Conservation (phyloP, 1,284 basidiomycete species). For the Leccinum insolens region DNA sequence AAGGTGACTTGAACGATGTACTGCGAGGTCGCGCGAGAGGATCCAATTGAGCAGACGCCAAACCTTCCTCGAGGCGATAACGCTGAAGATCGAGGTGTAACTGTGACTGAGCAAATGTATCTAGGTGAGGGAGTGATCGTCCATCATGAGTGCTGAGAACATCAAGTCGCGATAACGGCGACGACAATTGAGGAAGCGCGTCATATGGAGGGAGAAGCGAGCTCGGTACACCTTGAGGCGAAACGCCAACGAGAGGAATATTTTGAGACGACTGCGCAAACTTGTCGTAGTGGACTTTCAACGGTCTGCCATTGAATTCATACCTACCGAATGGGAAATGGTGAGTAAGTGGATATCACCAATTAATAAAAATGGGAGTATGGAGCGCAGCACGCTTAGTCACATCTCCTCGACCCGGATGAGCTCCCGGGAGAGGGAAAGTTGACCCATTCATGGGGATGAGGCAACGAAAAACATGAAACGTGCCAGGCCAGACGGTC, state of each 20-base stretch:
- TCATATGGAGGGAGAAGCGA: slow-evolving; percentile 31
- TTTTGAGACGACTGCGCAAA: slow-evolving; percentile 51
- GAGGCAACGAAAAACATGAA: slow-evolving; percentile 1
- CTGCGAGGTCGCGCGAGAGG: slow-evolving; percentile 27
- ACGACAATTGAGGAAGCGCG: slow-evolving; percentile 26
- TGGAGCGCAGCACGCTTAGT: not conserved
- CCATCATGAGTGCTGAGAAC: slow-evolving; percentile 30
- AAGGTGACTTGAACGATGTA: slow-evolving; percentile 31
- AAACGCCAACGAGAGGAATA: slow-evolving; percentile 27
- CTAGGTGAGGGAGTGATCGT: slow-evolving; percentile 23
- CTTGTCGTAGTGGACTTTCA: slow-evolving; percentile 90
- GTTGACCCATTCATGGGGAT: not conserved
- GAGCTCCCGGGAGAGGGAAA: not conserved
- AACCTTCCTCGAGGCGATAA: slow-evolving; percentile 32
- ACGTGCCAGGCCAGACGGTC: not conserved
- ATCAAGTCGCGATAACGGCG: slow-evolving; percentile 32
- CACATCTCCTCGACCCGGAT: not conserved
- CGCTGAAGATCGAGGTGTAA: slow-evolving; percentile 29
- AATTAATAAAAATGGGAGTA: not conserved
- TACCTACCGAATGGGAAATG: slow-evolving; percentile 49
- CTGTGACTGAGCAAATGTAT: slow-evolving; percentile 27
- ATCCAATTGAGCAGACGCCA: slow-evolving; percentile 31
- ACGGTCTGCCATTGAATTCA: slow-evolving; percentile 82
- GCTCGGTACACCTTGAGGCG: slow-evolving; percentile 18
- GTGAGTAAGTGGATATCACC: slow-evolving; percentile 16